Conservation (phyloP, 768 basidiomycete species). For the Daedaleopsis sinensis region DNA sequence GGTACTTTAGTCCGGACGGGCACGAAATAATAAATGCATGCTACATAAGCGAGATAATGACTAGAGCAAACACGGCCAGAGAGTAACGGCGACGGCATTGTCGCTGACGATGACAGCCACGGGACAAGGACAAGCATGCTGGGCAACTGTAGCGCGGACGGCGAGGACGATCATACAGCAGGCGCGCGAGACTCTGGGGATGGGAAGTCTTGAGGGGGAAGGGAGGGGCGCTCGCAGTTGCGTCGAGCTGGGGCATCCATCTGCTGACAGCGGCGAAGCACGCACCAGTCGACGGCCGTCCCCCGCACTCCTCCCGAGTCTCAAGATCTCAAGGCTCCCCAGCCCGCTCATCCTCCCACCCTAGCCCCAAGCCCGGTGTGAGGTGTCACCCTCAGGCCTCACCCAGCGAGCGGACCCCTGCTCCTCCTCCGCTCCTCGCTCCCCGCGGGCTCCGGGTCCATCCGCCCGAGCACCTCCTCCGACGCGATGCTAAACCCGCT, state of each 20-base stretch:
- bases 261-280: background rate
- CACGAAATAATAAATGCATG: conserved; percentile 18
- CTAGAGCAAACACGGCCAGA: background rate
- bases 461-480: conserved; percentile 56
- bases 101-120: background rate
- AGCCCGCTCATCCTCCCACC: background rate
- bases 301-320: background rate
- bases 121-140: too few species aligned
- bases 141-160: background rate
- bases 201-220: background rate
- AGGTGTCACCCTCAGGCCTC: too few species aligned
- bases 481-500: conserved; percentile 46
- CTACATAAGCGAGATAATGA: conserved; percentile 20
- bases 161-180: background rate
- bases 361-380: background rate
- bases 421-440: conserved; percentile 26
- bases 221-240: background rate
- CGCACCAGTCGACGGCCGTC: background rate
- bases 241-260: too few species aligned
- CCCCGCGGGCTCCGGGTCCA: conserved; percentile 44
- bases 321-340: background rate
- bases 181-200: background rate
- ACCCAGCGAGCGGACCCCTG: conserved; percentile 7
- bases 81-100: background rate
- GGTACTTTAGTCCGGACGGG: background rate